Evolutionary conservation across 495 filamentous ascomycete genomes (phyloP).

Genomic region (Delitschia confertaspora): DNA sequence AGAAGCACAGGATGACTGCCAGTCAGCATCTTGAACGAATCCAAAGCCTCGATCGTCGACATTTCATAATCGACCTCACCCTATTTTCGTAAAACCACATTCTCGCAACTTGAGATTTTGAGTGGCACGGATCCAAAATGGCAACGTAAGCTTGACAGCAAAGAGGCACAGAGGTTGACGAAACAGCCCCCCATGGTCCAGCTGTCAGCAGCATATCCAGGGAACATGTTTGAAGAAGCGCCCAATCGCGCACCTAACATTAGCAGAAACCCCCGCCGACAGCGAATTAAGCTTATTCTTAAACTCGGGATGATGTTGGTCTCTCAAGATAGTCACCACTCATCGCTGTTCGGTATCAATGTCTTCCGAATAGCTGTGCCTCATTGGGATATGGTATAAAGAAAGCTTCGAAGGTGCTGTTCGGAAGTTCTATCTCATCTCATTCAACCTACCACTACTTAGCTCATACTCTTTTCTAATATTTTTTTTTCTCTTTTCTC

Average conservation of each 20-base stretch:
- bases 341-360: conserved; percentile 1
- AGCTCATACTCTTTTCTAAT: conserved; percentile 1
- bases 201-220: not conserved
- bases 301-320: not conserved
- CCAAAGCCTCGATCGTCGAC: too few relatives aligned
- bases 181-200: not conserved
- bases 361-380: not conserved
- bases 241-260: conserved; percentile 1
- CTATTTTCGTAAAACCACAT: too few relatives aligned
- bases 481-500: conserved; percentile 4
- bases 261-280: not conserved
- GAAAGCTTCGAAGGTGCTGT: not conserved
- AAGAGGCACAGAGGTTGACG: not conserved
- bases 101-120: too few relatives aligned
- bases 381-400: not conserved
- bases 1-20: too few relatives aligned
- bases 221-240: conserved; percentile 3
- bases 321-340: conserved; percentile 5
- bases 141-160: too few relatives aligned
- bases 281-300: conserved; percentile 18
- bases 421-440: not conserved
- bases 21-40: too few relatives aligned
- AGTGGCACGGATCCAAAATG: too few relatives aligned
- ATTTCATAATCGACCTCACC: too few relatives aligned
- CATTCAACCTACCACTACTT: not conserved